Percentiles rank a stretch among this genome's conserved stretches.
These are phyloP conservation scores for Boletus rubescentipes DNA, from an alignment of 768 basidiomycete genomes.

Conservation along the genomic window DNA sequence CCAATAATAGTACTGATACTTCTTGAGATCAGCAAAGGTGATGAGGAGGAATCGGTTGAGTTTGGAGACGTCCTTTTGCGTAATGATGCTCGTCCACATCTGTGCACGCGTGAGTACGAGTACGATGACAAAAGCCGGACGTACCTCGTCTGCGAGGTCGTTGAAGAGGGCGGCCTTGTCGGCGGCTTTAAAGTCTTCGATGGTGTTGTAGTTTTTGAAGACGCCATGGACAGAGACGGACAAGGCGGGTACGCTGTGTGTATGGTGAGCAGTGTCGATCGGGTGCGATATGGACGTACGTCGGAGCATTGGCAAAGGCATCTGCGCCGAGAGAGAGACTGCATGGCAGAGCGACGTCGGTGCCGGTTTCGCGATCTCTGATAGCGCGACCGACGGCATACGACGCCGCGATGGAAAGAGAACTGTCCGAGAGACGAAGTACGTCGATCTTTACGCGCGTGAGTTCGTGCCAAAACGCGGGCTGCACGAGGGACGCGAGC, in stretches of 20 bases:
- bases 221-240: constrained; percentile 58
- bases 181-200: constrained; percentile 90
- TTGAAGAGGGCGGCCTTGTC: constrained; percentile 90
- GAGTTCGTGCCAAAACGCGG: constrained; percentile 91
- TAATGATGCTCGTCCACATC: constrained; percentile 68
- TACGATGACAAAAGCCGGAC: background rate
- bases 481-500: constrained; percentile 82
- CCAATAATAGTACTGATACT: constrained; percentile 98
- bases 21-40: constrained; percentile 96
- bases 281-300: constrained; percentile 37
- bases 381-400: constrained; percentile 73
- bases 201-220: constrained; percentile 95
- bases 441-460: constrained; percentile 89
- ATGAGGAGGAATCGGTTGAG: constrained; percentile 85
- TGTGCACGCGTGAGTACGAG: constrained; percentile 27
- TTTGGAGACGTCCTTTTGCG: constrained; percentile 50
- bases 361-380: constrained; percentile 73
- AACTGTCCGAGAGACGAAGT: constrained; percentile 75
- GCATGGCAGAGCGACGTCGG: constrained; percentile 69
- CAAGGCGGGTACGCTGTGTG: constrained; percentile 43
- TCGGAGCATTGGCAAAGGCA: constrained; percentile 51
- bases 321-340: constrained; percentile 64
- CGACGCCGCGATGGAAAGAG: constrained; percentile 59
- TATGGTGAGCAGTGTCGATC: constrained; percentile 6
- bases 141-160: constrained; percentile 62